A percentile compares a stretch with the other conserved stretches of the same genome.
phyloP scores from a whole-genome alignment of 176 grass and related monocot species.

The Bolboschoenus planiculmis region DNA sequence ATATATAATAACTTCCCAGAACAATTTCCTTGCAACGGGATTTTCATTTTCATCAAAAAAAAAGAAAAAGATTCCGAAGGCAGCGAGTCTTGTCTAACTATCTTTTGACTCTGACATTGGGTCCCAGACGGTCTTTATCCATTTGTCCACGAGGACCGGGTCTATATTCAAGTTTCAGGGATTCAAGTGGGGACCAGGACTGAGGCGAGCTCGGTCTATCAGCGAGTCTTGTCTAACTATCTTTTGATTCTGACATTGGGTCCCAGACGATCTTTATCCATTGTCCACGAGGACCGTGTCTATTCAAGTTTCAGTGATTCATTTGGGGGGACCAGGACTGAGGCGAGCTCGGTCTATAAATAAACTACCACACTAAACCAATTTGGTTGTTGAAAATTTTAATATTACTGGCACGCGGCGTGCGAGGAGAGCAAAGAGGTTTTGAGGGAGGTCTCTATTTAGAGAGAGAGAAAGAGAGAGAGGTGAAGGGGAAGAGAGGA shows the following conservation, averaged over 20 bases:
- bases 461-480: conserved; percentile 11
- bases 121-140: not conserved
- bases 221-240: too few relatives aligned
- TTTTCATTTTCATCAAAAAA: not conserved
- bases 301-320: not conserved
- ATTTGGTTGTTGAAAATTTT: not conserved
- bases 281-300: not conserved
- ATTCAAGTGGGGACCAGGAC: not conserved
- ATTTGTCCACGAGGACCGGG: not conserved
- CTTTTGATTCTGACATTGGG: not conserved
- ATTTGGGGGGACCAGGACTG: not conserved
- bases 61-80: not conserved
- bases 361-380: not conserved
- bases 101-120: not conserved
- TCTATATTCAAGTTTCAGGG: not conserved
- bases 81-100: too few relatives aligned
- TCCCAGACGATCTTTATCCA: not conserved
- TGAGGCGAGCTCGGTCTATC: conserved; percentile 4
- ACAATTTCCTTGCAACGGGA: not conserved
- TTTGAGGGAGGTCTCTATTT: not conserved
- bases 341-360: conserved; percentile 16
- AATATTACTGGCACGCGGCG: not conserved
- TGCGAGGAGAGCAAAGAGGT: conserved; percentile 6
- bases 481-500: not conserved
- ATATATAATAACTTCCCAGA: not conserved